Evolutionary conservation across 148 eudicot genomes (phyloP).

Genomic region (Polygonum aviculare): DNA sequence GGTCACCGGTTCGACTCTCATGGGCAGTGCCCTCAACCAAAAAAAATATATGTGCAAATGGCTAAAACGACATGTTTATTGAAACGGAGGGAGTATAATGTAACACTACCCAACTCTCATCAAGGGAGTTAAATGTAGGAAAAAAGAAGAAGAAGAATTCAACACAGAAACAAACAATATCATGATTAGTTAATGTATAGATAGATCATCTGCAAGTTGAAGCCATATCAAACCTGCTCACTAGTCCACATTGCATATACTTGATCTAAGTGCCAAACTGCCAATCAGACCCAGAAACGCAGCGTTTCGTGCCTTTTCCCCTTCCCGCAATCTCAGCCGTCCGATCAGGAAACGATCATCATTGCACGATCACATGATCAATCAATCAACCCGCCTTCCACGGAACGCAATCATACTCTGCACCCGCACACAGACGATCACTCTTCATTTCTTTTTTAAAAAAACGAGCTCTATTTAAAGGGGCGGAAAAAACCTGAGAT

Average conservation of each 20-base stretch:
- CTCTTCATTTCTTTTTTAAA: neutral
- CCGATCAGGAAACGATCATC: neutral
- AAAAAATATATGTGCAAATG: too few relatives aligned
- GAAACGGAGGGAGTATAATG: too few relatives aligned
- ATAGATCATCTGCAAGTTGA: neutral
- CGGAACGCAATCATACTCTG: neutral
- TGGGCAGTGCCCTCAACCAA: too few relatives aligned
- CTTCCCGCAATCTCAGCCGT: neutral
- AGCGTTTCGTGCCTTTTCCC: neutral
- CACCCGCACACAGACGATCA: neutral
- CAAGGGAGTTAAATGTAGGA: neutral
- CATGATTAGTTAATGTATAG: neutral
- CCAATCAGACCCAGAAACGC: neutral
- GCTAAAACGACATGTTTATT: too few relatives aligned
- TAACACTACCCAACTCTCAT: neutral
- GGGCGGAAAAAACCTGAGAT: constrained; percentile 3
- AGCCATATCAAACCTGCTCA: neutral
- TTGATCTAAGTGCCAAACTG: neutral
- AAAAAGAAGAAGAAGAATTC: neutral
- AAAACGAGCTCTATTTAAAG: neutral
- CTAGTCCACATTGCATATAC: neutral
- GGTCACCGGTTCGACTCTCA: too few relatives aligned
- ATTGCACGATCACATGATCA: too few relatives aligned
- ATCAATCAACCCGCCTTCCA: too few relatives aligned
- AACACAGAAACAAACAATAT: neutral